A percentile compares a stretch with the other conserved stretches of the same genome.
Evolutionary conservation across 192 early-diverging fungal species (phyloP).

Genomic region (Funneliformis mosseae): DNA sequence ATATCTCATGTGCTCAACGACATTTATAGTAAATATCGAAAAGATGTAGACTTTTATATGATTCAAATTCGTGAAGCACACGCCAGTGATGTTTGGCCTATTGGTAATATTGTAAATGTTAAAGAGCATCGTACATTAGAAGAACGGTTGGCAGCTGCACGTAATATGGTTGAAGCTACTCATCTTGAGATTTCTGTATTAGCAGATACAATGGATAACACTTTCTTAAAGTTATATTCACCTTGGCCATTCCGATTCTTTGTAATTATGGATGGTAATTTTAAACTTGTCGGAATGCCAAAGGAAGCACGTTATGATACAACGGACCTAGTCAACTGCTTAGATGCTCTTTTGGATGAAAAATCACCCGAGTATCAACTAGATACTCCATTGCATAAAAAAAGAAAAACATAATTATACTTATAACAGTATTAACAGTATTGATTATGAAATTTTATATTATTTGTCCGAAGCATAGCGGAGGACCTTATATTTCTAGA

Average conservation of each 20-base stretch:
- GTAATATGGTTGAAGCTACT: constrained; percentile 20
- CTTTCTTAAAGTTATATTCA: constrained; percentile 10
- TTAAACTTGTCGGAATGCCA: constrained; percentile 28
- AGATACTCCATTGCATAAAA: background rate
- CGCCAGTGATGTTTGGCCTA: constrained; percentile 25
- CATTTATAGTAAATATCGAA: constrained; percentile 8
- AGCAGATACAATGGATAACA: constrained; percentile 27
- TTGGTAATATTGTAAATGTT: constrained; percentile 22
- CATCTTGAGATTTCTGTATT: constrained; percentile 9
- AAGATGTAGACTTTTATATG: constrained; percentile 19
- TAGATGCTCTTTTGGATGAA: constrained; percentile 17
- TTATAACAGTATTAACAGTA: too few relatives aligned
- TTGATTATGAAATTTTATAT: too few relatives aligned
- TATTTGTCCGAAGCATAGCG: too few relatives aligned
- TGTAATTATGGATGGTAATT: constrained; percentile 19
- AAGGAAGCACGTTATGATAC: constrained; percentile 29
- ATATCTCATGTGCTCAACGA: constrained; percentile 31
- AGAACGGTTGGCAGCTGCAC: constrained; percentile 7
- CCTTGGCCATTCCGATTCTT: constrained; percentile 28
- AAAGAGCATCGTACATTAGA: constrained; percentile 15
- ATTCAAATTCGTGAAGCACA: constrained; percentile 33
- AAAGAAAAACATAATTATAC: too few relatives aligned
- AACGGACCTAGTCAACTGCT: constrained; percentile 13
- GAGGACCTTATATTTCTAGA: too few relatives aligned
- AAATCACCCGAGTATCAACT: background rate